Base-by-base conservation (phyloP, 768 basidiomycete genomes). In the Trametes meyenii region DNA sequence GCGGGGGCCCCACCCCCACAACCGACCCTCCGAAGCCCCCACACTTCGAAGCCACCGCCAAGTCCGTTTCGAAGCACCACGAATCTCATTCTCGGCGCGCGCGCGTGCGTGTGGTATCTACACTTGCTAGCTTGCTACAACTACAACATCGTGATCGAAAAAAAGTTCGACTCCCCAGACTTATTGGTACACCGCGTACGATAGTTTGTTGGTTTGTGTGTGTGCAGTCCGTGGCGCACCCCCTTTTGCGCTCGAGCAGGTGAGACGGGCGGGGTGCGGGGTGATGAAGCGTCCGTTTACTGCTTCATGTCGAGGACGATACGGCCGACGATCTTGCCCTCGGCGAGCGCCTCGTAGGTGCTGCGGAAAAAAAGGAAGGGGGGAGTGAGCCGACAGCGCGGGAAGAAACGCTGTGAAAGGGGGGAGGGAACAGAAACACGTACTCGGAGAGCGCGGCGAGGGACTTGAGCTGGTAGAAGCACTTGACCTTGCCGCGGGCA, bases 401-500 rank as follows among this genome's bases (percentile, higher is more conserved):
- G 29, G 29, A 29, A 26, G 23, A 50, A 2, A n/a, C 38, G 12
- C 8, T 33, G 3, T 8, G 29, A 16, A 2, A 36, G 46, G 2
- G 1, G 36, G 19, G 14, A n/a, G n/a, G 12, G n/a, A 52, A 42
- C 53, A 45, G 52, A 5, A 50, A 14, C n/a, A 78, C 85, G 63
- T 60, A 86, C 82, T 78, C 72, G 38, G 78, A 72, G 44, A 92
- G 79, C 3, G 85, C 81, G 0, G 74, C 67, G 38, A 92, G 75
- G 0, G 76, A 77, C 71, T 76, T 81, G 50, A 75, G 50, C 43
- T 64, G 71, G 64, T 78, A 88, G 65, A 78, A 78, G 60, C 85
- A 85, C 70, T 85, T 88, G 55, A 93, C 88, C 54, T 83, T 83
- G 14, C 90, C 91, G 36, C 77, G 70, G 0, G 86, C 81, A 0